Conservation (phyloP, 228 moss, liverwort and hornwort species). For the Sphagnum magellanicum region DNA sequence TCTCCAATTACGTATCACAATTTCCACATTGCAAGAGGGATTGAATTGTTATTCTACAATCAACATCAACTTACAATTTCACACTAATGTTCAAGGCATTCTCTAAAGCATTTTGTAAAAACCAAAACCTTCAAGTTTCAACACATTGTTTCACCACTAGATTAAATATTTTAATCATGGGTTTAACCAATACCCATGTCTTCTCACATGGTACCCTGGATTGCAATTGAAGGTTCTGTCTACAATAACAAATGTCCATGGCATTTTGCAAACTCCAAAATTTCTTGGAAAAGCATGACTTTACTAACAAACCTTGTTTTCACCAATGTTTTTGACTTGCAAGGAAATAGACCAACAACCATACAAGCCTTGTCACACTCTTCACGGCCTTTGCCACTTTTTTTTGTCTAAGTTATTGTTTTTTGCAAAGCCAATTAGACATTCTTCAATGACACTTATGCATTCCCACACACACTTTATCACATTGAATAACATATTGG, state of each 20-base stretch:
- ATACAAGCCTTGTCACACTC: conserved; percentile 40
- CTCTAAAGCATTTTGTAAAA: conserved; percentile 28
- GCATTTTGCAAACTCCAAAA: background rate
- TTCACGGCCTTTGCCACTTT: conserved; percentile 13
- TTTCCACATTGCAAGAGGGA: background rate
- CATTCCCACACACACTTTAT: conserved; percentile 33
- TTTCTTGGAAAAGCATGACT: conserved; percentile 37
- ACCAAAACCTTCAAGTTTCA: conserved; percentile 44
- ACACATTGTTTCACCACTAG: conserved; percentile 39
- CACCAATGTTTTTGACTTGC: conserved; percentile 36
- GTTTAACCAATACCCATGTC: conserved; percentile 34
- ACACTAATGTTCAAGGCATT: conserved; percentile 8
- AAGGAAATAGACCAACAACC: conserved; percentile 21
- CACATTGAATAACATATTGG: background rate
- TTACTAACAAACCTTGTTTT: conserved; percentile 40
- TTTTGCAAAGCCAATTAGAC: conserved; percentile 25
- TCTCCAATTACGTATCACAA: conserved; percentile 28
- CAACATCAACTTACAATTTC: conserved; percentile 22
- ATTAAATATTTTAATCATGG: conserved; percentile 31
- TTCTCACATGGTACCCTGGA: conserved; percentile 22
- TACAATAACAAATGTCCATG: background rate
- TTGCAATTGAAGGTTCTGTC: background rate
- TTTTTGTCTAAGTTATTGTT: conserved; percentile 7
- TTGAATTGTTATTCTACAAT: background rate
- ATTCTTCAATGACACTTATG: conserved; percentile 31